phyloP scores from a whole-genome alignment of 371 early-diverging fungal genomes.

The Apophysomyces variabilis region DNA sequence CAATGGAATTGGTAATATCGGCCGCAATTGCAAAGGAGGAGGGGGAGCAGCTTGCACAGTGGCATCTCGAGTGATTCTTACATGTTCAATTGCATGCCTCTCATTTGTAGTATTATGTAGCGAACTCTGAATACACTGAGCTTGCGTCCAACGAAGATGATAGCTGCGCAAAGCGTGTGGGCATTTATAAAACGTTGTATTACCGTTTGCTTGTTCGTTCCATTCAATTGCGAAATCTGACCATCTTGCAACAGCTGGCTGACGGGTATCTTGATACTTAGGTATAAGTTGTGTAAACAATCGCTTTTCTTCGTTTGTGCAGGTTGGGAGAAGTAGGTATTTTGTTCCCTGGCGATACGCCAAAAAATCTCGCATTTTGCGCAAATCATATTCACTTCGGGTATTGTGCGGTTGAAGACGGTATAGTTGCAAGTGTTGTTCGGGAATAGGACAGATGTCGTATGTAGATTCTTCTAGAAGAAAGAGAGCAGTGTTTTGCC shows the following conservation, averaged over 20 bases:
- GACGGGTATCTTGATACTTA: neutral
- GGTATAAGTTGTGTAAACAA: too few species aligned
- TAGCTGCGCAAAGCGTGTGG: neutral
- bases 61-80: neutral
- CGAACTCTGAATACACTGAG: neutral
- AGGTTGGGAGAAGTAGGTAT: too few species aligned
- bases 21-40: neutral
- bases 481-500: too few species aligned
- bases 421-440: too few species aligned
- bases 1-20: neutral
- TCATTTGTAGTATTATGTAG: neutral
- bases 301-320: too few species aligned
- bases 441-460: too few species aligned
- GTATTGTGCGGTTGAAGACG: too few species aligned
- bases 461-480: too few species aligned
- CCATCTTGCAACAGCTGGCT: neutral
- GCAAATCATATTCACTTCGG: too few species aligned
- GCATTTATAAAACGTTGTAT: neutral
- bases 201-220: neutral
- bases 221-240: neutral
- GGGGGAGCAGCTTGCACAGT: neutral
- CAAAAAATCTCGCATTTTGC: too few species aligned
- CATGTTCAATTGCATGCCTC: neutral
- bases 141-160: neutral
- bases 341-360: too few species aligned